Conservation (phyloP, 140 eudicot genomes). For the Oenanthe javanica region DNA sequence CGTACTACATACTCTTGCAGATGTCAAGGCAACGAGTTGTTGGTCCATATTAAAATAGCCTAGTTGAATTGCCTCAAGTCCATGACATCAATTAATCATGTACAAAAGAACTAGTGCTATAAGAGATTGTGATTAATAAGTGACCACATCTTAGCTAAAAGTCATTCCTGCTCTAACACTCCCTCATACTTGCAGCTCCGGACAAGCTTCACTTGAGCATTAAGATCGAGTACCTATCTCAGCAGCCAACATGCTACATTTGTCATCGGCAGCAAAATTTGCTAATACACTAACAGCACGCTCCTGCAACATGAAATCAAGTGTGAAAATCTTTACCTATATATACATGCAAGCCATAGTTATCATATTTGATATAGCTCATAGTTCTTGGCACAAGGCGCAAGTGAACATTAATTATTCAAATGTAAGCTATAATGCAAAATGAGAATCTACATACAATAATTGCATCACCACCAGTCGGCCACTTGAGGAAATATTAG, state of each 20-base stretch:
- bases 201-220: too few species aligned
- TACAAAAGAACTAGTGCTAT: not conserved
- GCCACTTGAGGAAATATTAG: constrained; percentile 2
- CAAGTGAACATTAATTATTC: not conserved
- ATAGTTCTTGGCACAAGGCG: too few species aligned
- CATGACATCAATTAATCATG: not conserved
- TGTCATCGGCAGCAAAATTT: constrained; percentile 87
- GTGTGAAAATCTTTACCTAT: not conserved
- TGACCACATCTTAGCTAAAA: not conserved
- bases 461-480: constrained; percentile 65
- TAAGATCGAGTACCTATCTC: constrained; percentile 47
- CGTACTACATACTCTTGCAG: not conserved
- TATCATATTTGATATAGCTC: not conserved
- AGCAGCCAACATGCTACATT: constrained; percentile 86
- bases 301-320: constrained; percentile 41
- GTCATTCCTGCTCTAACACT: constrained; percentile 85
- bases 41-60: not conserved
- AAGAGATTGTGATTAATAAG: not conserved
- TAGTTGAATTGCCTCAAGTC: not conserved
- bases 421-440: not conserved
- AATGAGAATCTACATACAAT: constrained; percentile 47
- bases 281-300: constrained; percentile 93
- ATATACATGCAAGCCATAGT: not conserved
- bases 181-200: constrained; percentile 84
- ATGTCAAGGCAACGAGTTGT: not conserved